Percentiles rank a stretch among this genome's conserved stretches.
Conservation (phyloP, 176 grass and related monocot genomes). For the Oryza rufipogon region DNA sequence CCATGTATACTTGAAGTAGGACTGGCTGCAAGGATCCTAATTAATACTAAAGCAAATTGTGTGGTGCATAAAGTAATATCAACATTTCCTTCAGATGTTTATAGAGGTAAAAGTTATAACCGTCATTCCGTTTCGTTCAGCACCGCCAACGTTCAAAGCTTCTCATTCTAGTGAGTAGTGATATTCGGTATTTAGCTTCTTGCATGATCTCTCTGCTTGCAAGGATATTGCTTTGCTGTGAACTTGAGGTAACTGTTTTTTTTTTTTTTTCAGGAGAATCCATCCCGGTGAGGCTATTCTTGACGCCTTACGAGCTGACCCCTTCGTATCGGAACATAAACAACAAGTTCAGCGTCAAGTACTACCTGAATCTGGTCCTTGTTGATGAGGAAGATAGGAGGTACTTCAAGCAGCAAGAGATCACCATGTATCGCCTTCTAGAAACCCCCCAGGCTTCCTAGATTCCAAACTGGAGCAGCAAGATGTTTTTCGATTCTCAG, state of each 20-base stretch:
- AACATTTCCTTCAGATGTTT: conserved; percentile 24
- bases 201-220: neutral
- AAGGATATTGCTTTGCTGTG: neutral
- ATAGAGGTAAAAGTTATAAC: neutral
- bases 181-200: neutral
- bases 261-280: conserved; percentile 41
- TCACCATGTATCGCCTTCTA: conserved; percentile 65
- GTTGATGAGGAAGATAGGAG: conserved; percentile 92
- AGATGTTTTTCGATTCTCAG: conserved; percentile 6
- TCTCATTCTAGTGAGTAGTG: neutral
- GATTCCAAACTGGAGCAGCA: neutral
- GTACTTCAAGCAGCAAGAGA: conserved; percentile 96
- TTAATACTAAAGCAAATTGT: neutral
- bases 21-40: neutral
- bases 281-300: conserved; percentile 82
- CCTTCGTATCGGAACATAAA: conserved; percentile 74
- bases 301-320: conserved; percentile 61
- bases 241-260: neutral
- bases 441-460: conserved; percentile 47
- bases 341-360: conserved; percentile 95
- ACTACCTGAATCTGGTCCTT: conserved; percentile 92
- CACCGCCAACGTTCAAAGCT: neutral
- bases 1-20: neutral
- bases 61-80: conserved; percentile 13
- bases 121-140: neutral